These are phyloP conservation scores for Trametopsis cervina DNA, from an alignment of 768 basidiomycete species.

Conservation along the genomic window DNA sequence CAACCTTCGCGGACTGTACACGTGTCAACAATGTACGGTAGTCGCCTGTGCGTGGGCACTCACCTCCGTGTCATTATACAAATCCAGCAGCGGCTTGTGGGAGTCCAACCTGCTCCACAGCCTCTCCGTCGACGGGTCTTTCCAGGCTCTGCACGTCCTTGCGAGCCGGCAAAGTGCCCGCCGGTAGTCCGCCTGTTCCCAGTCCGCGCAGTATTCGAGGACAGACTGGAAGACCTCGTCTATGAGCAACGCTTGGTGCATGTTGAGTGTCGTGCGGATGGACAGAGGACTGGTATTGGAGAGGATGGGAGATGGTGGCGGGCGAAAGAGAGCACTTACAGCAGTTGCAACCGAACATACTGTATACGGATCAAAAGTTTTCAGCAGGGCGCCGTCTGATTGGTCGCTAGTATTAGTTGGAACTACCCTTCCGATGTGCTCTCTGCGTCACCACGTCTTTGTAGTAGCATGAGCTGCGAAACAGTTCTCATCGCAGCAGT, in stretches of 20 bases:
- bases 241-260: slow-evolving; percentile 23
- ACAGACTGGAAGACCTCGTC: slow-evolving; percentile 23
- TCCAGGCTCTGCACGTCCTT: slow-evolving; percentile 21
- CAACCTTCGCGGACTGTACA: not conserved
- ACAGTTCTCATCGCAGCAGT: too few relatives aligned
- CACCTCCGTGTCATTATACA: not conserved
- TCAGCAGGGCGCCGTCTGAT: slow-evolving; percentile 5
- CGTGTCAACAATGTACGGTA: not conserved
- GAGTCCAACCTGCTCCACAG: slow-evolving; percentile 20
- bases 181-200: slow-evolving; percentile 12
- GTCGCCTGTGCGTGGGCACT: not conserved
- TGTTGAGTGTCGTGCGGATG: slow-evolving; percentile 7
- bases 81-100: slow-evolving; percentile 13
- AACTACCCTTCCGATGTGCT: too few relatives aligned
- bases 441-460: too few relatives aligned
- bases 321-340: not conserved
- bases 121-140: slow-evolving; percentile 21
- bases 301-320: not conserved
- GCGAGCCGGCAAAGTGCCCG: slow-evolving; percentile 20
- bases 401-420: too few relatives aligned
- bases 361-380: slow-evolving; percentile 8
- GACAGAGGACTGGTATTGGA: not conserved
- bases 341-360: not conserved
- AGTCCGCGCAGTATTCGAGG: slow-evolving; percentile 20
- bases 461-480: too few relatives aligned